Conservation (phyloP, 2,329 filamentous ascomycete genomes). For the Clarireedia monteithiana region DNA sequence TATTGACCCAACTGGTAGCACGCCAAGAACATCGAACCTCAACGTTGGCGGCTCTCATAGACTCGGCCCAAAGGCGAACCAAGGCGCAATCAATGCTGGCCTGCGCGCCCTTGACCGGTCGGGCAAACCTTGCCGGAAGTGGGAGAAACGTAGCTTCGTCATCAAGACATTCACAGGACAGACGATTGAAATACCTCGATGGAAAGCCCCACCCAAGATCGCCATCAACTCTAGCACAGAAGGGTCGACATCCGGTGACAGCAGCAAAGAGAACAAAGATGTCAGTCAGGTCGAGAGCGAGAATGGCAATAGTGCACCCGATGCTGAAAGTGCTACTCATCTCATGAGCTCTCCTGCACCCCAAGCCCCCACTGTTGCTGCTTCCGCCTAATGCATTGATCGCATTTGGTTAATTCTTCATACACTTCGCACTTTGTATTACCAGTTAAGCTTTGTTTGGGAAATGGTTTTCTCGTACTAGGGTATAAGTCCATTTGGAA, state of each 20-base stretch:
- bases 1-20: conserved; percentile 46
- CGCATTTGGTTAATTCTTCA: conserved; percentile 4
- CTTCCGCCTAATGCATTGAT: conserved; percentile 4
- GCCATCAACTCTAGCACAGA: conserved; percentile 38
- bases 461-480: background rate
- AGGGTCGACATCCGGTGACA: conserved; percentile 39
- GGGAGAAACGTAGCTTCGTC: conserved; percentile 73
- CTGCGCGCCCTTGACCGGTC: conserved; percentile 89
- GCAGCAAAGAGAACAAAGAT: conserved; percentile 58
- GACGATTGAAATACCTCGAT: conserved; percentile 72
- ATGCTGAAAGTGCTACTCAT: conserved; percentile 47
- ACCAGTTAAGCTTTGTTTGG: background rate
- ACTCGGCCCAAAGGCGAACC: conserved; percentile 91
- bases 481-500: too few relatives aligned
- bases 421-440: conserved; percentile 5
- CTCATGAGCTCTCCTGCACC: conserved; percentile 42
- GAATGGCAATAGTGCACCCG: conserved; percentile 50
- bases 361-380: conserved; percentile 10
- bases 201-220: conserved; percentile 64
- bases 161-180: conserved; percentile 92
- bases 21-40: conserved; percentile 33
- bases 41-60: conserved; percentile 51
- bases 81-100: conserved; percentile 93
- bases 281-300: conserved; percentile 48
- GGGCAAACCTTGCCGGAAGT: conserved; percentile 86